phyloP scores from a whole-genome alignment of 148 eudicot genomes.

The Diospyros kaki region DNA sequence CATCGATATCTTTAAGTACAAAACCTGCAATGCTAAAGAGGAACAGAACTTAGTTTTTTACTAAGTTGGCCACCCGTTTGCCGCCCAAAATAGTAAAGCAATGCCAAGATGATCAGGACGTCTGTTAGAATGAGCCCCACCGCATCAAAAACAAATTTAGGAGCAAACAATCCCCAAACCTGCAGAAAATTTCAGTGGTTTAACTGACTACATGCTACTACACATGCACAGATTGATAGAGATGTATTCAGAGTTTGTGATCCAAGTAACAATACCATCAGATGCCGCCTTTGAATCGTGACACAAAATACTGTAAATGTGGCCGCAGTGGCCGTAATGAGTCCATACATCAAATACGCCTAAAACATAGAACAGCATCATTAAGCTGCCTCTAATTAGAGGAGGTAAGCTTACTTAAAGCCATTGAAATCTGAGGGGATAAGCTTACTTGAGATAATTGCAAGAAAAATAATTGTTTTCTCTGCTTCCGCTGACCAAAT shows the following conservation, averaged over 20 bases:
- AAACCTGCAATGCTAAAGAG: neutral
- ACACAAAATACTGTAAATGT: slow-evolving; percentile 74
- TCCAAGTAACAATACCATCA: slow-evolving; percentile 59
- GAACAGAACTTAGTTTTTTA: neutral
- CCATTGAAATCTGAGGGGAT: neutral
- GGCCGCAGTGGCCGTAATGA: slow-evolving; percentile 43
- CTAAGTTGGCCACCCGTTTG: slow-evolving; percentile 21
- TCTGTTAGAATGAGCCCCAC: slow-evolving; percentile 77
- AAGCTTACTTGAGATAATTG: slow-evolving; percentile 68
- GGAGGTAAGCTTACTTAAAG: neutral
- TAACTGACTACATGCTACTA: neutral
- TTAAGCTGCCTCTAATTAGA: neutral
- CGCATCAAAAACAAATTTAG: slow-evolving; percentile 88
- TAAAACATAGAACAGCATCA: slow-evolving; percentile 22
- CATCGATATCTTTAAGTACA: neutral
- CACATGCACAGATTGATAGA: neutral
- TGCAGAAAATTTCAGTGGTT: slow-evolving; percentile 31
- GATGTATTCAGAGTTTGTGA: neutral
- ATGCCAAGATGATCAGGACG: slow-evolving; percentile 50
- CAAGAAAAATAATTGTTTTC: slow-evolving; percentile 32
- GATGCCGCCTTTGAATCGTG: slow-evolving; percentile 83
- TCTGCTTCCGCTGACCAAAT: slow-evolving; percentile 19
- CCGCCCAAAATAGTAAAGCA: slow-evolving; percentile 54
- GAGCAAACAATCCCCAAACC: slow-evolving; percentile 99
- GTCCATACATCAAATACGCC: slow-evolving; percentile 84